Conservation (phyloP, 768 basidiomycete genomes). For the Ephemerocybe angulata region DNA sequence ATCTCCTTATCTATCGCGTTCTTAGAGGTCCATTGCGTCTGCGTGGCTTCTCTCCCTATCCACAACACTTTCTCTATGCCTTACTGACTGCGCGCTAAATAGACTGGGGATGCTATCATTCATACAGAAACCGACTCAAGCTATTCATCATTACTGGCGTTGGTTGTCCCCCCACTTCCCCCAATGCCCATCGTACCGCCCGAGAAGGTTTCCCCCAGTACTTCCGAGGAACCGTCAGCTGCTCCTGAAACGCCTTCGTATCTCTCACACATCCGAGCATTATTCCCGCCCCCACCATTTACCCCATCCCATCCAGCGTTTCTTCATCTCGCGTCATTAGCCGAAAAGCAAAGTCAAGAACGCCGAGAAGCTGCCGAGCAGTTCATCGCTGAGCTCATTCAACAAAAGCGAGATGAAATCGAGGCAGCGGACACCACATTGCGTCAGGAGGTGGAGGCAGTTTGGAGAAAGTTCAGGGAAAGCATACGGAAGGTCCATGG, state of each 20-base stretch:
- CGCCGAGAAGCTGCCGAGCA: constrained; percentile 57
- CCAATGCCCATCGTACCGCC: constrained; percentile 23
- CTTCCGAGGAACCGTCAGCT: constrained; percentile 21
- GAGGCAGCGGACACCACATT: constrained; percentile 52
- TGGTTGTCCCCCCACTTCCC: constrained; percentile 38
- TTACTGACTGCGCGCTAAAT: constrained; percentile 6
- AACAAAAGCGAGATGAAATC: constrained; percentile 53
- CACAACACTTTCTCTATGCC: constrained; percentile 10
- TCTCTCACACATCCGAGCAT: constrained; percentile 52
- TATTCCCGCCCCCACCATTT: constrained; percentile 76
- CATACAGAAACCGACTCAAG: constrained; percentile 36
- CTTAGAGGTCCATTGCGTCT: too few relatives aligned
- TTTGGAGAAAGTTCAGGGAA: constrained; percentile 61
- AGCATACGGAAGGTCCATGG: constrained; percentile 37
- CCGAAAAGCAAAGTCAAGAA: constrained; percentile 49
- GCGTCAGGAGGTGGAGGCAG: constrained; percentile 51
- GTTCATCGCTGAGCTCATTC: constrained; percentile 49
- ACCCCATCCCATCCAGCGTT: constrained; percentile 73
- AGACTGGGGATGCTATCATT: constrained; percentile 38
- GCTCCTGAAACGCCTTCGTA: constrained; percentile 30
- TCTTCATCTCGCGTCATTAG: constrained; percentile 56
- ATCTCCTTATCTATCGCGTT: constrained; percentile 5
- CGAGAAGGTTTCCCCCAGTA: constrained; percentile 22
- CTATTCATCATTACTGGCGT: constrained; percentile 39
- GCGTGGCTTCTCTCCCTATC: too few relatives aligned